Conservation (phyloP, 345 rosid genomes). For the Hirschfeldia incana region DNA sequence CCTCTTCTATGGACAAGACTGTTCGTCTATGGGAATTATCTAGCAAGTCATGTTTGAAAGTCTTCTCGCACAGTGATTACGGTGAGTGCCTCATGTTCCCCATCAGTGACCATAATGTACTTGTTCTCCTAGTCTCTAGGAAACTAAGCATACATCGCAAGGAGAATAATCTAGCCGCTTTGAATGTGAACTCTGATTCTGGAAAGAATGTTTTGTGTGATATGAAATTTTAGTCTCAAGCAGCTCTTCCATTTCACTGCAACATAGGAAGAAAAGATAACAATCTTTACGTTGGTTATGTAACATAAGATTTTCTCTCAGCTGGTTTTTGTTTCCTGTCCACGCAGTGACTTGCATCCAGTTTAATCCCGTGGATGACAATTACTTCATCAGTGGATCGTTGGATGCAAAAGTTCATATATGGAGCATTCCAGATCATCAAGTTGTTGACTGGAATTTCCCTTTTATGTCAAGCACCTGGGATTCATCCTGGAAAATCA, state of each 20-base stretch:
- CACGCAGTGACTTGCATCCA: constrained; percentile 95
- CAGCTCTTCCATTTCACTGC: constrained; percentile 1
- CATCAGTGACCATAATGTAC: constrained; percentile 4
- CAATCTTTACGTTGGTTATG: background rate
- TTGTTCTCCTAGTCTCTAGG: constrained; percentile 7
- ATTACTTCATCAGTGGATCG: constrained; percentile 94
- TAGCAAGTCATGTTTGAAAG: constrained; percentile 82
- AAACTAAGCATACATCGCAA: constrained; percentile 1
- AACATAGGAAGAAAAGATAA: constrained; percentile 34
- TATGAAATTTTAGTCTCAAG: background rate
- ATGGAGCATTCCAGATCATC: constrained; percentile 90
- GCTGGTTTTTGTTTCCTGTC: constrained; percentile 59
- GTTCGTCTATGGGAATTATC: constrained; percentile 92
- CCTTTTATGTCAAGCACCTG: no score
- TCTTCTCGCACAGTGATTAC: constrained; percentile 90
- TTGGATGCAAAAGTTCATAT: constrained; percentile 94
- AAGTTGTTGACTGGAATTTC: constrained; percentile 92
- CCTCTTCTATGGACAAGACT: constrained; percentile 98
- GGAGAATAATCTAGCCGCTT: background rate
- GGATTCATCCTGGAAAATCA: no score
- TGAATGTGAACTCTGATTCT: constrained; percentile 9
- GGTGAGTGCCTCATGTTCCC: constrained; percentile 49
- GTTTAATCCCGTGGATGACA: constrained; percentile 97
- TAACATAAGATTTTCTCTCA: constrained; percentile 16
- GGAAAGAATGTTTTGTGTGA: constrained; percentile 1